Evolutionary conservation across 371 early-diverging fungal genomes (phyloP).

Genomic region (Smittium mucronatum): DNA sequence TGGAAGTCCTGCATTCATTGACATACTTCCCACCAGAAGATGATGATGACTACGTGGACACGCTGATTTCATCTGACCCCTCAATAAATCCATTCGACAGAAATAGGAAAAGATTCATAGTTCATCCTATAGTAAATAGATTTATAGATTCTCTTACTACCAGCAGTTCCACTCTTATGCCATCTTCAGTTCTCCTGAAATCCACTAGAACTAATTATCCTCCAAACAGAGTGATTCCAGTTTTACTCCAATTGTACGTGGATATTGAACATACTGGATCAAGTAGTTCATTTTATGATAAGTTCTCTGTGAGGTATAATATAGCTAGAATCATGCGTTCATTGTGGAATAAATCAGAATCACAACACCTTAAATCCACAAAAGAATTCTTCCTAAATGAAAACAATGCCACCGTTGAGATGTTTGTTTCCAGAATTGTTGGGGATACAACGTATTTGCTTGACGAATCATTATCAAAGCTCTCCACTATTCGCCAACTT

Average conservation of each 20-base stretch:
- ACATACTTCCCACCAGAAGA: conserved; percentile 32
- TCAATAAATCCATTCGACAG: not conserved
- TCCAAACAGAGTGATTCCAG: conserved; percentile 42
- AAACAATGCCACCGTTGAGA: conserved; percentile 42
- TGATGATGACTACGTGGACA: conserved; percentile 32
- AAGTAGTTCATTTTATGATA: conserved; percentile 90
- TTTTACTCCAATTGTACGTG: conserved; percentile 79
- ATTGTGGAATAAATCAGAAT: conserved; percentile 58
- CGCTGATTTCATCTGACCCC: conserved; percentile 7
- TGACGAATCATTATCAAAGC: conserved; percentile 80
- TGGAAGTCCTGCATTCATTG: conserved; percentile 54
- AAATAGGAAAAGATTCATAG: conserved; percentile 11
- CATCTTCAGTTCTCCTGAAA: not conserved
- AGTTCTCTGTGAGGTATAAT: conserved; percentile 93
- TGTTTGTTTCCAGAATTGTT: conserved; percentile 88
- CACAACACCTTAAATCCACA: conserved; percentile 22
- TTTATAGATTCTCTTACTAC: conserved; percentile 24
- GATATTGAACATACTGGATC: conserved; percentile 92
- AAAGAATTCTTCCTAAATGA: conserved; percentile 19
- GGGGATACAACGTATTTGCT: conserved; percentile 90
- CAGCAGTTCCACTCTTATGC: not conserved
- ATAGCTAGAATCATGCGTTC: conserved; percentile 84
- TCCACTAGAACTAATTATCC: conserved; percentile 44
- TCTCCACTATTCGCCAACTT: conserved; percentile 67
- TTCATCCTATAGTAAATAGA: conserved; percentile 27